A percentile compares a stretch with the other conserved stretches of the same genome.
Conservation (phyloP, 2,329 filamentous ascomycete genomes). For the Pleomassaria siparia region DNA sequence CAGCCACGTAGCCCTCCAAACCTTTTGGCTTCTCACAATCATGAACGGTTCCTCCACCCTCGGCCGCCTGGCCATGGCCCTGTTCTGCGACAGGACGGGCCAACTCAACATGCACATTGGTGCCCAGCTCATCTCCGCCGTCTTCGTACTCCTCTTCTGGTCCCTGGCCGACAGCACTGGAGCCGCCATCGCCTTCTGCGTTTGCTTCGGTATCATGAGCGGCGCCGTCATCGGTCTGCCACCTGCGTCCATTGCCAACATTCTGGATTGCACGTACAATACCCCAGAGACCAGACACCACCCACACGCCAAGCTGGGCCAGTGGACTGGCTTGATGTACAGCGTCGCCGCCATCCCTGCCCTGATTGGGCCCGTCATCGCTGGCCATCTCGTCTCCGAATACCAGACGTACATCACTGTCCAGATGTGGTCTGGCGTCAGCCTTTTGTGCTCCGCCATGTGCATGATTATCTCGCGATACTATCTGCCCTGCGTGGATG, state of each 20-base stretch:
- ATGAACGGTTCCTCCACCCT: constrained; percentile 54
- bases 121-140: constrained; percentile 44
- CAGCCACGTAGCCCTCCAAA: constrained; percentile 42
- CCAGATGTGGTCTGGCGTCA: constrained; percentile 50
- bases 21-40: constrained; percentile 53
- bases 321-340: constrained; percentile 59
- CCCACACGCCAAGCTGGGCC: constrained; percentile 47
- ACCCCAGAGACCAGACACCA: constrained; percentile 25
- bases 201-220: constrained; percentile 52
- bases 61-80: constrained; percentile 50
- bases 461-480: constrained; percentile 44
- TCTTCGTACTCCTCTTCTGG: constrained; percentile 51
- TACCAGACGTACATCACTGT: constrained; percentile 48
- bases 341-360: constrained; percentile 48
- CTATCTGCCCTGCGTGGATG: constrained; percentile 34
- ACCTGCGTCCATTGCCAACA: constrained; percentile 51
- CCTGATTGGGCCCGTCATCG: constrained; percentile 51
- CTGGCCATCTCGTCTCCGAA: constrained; percentile 48
- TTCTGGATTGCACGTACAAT: constrained; percentile 43
- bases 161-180: constrained; percentile 40
- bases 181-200: constrained; percentile 50
- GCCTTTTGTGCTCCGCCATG: constrained; percentile 43
- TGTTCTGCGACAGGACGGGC: constrained; percentile 48
- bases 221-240: constrained; percentile 55
- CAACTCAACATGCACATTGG: constrained; percentile 50